phyloP scores from a whole-genome alignment of 306 rosid species.

The Ormosia emarginata region DNA sequence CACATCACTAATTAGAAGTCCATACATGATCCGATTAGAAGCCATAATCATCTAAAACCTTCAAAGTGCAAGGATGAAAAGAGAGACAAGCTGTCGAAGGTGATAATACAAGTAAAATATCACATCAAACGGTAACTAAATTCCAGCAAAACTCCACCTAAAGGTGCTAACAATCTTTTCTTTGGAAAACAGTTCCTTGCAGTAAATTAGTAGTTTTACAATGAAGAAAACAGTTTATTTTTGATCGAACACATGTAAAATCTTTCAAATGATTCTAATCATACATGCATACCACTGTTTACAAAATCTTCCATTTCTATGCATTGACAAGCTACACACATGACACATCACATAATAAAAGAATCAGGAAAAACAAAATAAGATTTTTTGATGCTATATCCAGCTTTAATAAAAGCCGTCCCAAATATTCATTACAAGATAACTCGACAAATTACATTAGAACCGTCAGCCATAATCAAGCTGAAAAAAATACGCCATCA shows the following conservation, averaged over 20 bases:
- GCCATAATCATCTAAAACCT: background rate
- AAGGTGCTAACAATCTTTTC: background rate
- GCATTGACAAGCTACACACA: background rate
- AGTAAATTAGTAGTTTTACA: background rate
- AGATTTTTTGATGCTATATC: background rate
- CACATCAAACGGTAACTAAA: background rate
- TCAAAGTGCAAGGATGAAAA: background rate
- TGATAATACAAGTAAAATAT: background rate
- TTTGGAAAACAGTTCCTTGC: background rate
- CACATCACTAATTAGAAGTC: background rate
- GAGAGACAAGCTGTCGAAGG: background rate
- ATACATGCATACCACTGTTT: background rate
- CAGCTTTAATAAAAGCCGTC: slow-evolving; percentile 19
- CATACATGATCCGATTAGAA: background rate
- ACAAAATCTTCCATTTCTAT: background rate
- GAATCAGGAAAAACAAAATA: background rate
- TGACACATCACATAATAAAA: background rate
- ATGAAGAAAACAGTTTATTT: background rate
- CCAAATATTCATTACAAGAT: slow-evolving; percentile 23
- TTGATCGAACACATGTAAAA: background rate
- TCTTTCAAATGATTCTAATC: background rate
- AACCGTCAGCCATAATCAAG: slow-evolving; percentile 30
- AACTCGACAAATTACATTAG: slow-evolving; percentile 24
- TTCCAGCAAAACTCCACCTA: background rate
- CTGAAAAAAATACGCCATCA: slow-evolving; percentile 28